Evolutionary conservation across 129 eudicot genomes (phyloP).

Genomic region (Sambucus nigra): DNA sequence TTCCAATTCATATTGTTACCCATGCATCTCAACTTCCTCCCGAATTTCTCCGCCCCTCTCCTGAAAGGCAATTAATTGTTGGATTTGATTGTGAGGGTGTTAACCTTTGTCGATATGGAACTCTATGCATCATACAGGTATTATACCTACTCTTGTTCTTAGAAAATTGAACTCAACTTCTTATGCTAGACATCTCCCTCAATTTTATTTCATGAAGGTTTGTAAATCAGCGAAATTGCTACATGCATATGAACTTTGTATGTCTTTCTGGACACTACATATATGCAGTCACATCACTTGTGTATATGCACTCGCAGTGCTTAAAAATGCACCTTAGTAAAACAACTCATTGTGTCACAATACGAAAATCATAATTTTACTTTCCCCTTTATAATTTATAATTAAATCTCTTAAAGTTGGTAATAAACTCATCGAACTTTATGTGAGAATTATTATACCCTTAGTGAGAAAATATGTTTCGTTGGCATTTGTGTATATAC

Average conservation of each 20-base stretch:
- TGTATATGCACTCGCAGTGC: too few relatives aligned
- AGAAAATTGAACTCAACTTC: background rate
- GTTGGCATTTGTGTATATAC: too few relatives aligned
- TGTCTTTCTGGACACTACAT: too few relatives aligned
- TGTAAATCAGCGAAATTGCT: background rate
- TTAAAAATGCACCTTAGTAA: too few relatives aligned
- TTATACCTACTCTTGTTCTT: background rate
- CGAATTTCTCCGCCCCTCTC: slow-evolving; percentile 20
- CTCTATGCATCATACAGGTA: slow-evolving; percentile 30
- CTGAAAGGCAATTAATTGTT: slow-evolving; percentile 13
- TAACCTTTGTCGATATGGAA: slow-evolving; percentile 27
- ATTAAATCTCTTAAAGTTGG: too few relatives aligned
- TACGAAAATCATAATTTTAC: too few relatives aligned
- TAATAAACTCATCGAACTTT: too few relatives aligned
- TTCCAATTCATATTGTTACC: slow-evolving; percentile 26
- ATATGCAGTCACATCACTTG: too few relatives aligned
- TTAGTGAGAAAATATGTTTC: too few relatives aligned
- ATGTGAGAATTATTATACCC: too few relatives aligned
- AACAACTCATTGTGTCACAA: too few relatives aligned
- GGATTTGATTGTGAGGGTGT: slow-evolving; percentile 37
- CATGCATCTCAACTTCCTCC: slow-evolving; percentile 28
- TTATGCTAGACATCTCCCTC: background rate
- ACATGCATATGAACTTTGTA: background rate
- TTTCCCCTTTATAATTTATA: too few relatives aligned
- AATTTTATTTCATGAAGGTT: background rate